Base-by-base conservation (phyloP, 768 basidiomycete species). In the Trametes gibbosa region DNA sequence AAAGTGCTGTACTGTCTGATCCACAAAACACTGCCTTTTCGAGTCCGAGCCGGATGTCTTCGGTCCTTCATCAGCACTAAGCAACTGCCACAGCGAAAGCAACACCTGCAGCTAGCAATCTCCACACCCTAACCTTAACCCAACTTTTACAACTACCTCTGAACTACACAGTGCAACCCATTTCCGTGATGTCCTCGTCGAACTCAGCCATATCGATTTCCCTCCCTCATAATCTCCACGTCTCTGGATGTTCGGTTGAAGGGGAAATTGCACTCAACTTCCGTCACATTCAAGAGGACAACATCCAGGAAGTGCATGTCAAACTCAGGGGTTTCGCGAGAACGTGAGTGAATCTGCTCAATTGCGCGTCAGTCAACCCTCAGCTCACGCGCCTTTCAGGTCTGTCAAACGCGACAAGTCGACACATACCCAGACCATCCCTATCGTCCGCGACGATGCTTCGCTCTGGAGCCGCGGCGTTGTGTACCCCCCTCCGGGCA, bases 211-310 rank as follows among this genome's bases (percentile, higher is more conserved):
- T 48, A 3, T 56, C 48, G 6, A 14, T 50, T 5, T 19, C 23
- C 24, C 48, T 56, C 37, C 23, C 46, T 5, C 34, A 10, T n/a
- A 12, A 29, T 5, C 41, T 63, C 2, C 59, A 32, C 23, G 53
- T 59, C 14, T 43, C 59, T 6, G 63, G 66, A 21, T 42, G 56
- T 14, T 19, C 46, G 1, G 48, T 63, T 1, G 43, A 62, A 19
- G 66, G 66, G 32, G 39, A 50, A 24, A 53, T 64, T 16, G 25
- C 52, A 14, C 59, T 66, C 27, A 46, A 66, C 47, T 53, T 61
- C 19, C 58, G 52, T 1, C 48, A 51, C 19, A 42, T 63, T 1
- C 61, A 60, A 17, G 27, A 52, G 16, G 63, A 59, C 3, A 56
- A 62, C 27, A 42, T 61, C 14, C 50, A 61, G 34, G 59, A 65